Evolutionary conservation across 2,329 filamentous ascomycete species (phyloP).

Genomic region (Botryotinia globosa): DNA sequence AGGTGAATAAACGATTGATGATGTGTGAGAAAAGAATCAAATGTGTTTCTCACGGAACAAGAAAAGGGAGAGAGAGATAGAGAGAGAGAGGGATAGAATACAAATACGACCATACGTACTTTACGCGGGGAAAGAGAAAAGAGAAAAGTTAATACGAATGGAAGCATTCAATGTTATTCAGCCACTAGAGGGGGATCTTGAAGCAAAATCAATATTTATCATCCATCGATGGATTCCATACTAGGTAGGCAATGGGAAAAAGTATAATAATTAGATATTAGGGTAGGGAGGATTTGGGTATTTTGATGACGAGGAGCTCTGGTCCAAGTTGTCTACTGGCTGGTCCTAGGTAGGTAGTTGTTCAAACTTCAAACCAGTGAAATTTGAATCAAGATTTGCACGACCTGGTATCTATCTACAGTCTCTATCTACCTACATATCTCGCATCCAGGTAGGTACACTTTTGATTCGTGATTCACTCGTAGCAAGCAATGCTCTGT

Average conservation of each 20-base stretch:
- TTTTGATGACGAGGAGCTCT: conserved; percentile 9
- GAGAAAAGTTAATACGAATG: neutral
- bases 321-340: neutral
- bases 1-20: neutral
- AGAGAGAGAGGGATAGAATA: neutral
- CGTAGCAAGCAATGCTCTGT: neutral
- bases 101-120: neutral
- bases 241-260: neutral
- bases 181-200: conserved; percentile 1
- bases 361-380: neutral
- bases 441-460: neutral
- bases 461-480: neutral
- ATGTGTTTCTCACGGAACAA: neutral
- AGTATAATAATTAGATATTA: conserved; percentile 1
- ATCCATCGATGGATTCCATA: neutral
- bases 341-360: neutral
- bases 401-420: neutral
- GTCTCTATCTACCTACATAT: neutral
- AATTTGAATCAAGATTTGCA: too few relatives aligned
- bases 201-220: conserved; percentile 1
- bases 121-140: neutral
- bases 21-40: neutral
- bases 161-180: conserved; percentile 2
- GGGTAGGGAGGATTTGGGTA: too few relatives aligned
- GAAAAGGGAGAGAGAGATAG: neutral